Base-by-base conservation (phyloP, 495 filamentous ascomycete species). In the Aspergillus panamensis region DNA sequence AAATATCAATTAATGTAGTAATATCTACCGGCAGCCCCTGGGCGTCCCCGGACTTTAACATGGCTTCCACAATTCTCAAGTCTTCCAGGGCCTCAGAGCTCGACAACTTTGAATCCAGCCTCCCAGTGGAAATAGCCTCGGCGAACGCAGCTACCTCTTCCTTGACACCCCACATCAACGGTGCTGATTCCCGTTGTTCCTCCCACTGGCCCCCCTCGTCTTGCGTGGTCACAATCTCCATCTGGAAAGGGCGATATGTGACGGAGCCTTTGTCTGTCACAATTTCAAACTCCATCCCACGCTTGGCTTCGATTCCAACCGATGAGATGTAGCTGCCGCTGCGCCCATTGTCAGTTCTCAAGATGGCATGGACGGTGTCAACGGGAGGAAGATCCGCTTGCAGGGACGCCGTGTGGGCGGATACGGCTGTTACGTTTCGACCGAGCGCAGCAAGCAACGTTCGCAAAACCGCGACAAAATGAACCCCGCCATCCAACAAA, bases 401-500 rank as follows among this genome's bases (percentile, higher is more conserved):
- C 12, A 82, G 60, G 52, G 78, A 75, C n/a, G 73, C 58, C 5
- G 81, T 81, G 54, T 83, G 81, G 0, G 82, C 83, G 25, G 48
- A 50, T n/a, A 76, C 69, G 8, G 83, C 53, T 35, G 64, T 69
- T 9, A 79, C 51, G 21, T 21, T 80, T 77, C 13, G 64, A 55
- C 6, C 80, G 80, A 5, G 87, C 64, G 45, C 88, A 47, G 33
- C 77, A 65, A 50, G 48, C 20, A 50, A 32, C 48, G 29, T 32
- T 51, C 84, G 69, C 9, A 83, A 66, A 0, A 69, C 80, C 5
- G 87, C 87, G n/a, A 82, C 74, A 51, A 75, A 82, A 64, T 89
- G 87, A 8, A 91, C 84, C 3, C 87, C 87, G 4, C 82, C 87
- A 61, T 90, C 87, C 1, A 90, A 72, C 10, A 89, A 58, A 63